Conservation (phyloP, 208 protist genomes). For the Acanthamoeba royreba region DNA sequence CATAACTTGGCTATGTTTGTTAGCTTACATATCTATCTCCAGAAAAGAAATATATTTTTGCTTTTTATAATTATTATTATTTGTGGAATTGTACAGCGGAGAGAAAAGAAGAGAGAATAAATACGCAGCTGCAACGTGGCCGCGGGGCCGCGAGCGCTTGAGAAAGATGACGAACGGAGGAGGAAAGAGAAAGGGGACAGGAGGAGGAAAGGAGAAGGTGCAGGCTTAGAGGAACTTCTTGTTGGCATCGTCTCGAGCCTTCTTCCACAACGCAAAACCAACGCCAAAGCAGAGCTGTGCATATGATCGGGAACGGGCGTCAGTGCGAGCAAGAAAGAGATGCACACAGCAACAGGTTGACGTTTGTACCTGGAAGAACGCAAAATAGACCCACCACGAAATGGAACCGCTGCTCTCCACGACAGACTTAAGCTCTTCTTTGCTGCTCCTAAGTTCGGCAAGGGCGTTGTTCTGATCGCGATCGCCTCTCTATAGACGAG, state of each 20-base stretch:
- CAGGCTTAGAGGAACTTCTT: conserved; percentile 24
- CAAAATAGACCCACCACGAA: conserved; percentile 34
- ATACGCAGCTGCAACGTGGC: neutral
- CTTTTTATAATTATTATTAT: neutral
- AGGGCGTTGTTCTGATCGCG: conserved; percentile 8
- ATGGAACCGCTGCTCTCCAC: conserved; percentile 20
- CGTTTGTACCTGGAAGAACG: conserved; percentile 16
- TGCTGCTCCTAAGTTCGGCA: neutral
- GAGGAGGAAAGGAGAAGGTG: neutral
- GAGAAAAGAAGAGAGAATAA: neutral
- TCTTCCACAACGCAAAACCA: neutral
- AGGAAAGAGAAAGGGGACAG: neutral
- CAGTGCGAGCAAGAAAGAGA: too few relatives aligned
- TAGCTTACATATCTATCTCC: neutral
- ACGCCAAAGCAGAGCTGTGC: conserved; percentile 20
- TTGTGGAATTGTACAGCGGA: neutral
- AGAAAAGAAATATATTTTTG: neutral
- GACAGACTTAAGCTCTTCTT: neutral
- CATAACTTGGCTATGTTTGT: neutral
- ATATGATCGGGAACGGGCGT: too few relatives aligned
- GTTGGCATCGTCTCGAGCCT: conserved; percentile 31
- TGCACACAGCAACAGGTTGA: neutral
- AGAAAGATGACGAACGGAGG: neutral
- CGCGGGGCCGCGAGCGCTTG: neutral
- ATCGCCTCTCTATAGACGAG: neutral